A percentile compares a stretch with the other conserved stretches of the same genome.
Evolutionary conservation across 495 filamentous ascomycete genomes (phyloP).

Genomic region (Cairneyella variabilis): DNA sequence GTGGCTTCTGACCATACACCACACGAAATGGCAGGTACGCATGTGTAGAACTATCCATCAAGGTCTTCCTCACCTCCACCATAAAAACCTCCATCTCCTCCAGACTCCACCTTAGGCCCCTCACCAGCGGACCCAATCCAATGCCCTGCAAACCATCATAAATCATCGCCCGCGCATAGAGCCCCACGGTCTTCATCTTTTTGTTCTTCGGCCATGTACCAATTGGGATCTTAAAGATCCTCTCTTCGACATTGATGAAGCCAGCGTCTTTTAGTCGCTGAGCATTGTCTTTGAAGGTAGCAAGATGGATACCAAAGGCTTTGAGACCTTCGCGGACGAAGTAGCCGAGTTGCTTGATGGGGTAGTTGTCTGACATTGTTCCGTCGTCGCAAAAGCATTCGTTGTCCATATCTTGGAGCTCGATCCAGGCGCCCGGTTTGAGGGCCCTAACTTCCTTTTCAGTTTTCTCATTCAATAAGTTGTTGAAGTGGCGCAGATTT

Average conservation of each 20-base stretch:
- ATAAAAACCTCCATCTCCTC: constrained; percentile 26
- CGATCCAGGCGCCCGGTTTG: constrained; percentile 56
- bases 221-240: constrained; percentile 40
- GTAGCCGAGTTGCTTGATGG: constrained; percentile 27
- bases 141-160: constrained; percentile 41
- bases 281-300: constrained; percentile 37
- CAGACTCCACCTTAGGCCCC: constrained; percentile 8
- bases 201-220: constrained; percentile 55
- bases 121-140: constrained; percentile 29
- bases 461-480: not conserved
- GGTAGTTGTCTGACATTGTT: constrained; percentile 20
- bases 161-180: constrained; percentile 33
- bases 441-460: constrained; percentile 18
- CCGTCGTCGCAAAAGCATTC: constrained; percentile 9
- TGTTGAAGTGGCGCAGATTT: not conserved
- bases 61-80: constrained; percentile 19
- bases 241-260: constrained; percentile 50
- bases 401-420: constrained; percentile 53
- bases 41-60: constrained; percentile 22
- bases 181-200: constrained; percentile 47
- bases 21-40: constrained; percentile 23
- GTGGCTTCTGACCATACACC: constrained; percentile 12
- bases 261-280: constrained; percentile 53
- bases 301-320: constrained; percentile 35
- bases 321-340: constrained; percentile 27